A percentile compares a stretch with the other conserved stretches of the same genome.
These are phyloP conservation scores for Podila clonocystis DNA, from an alignment of 192 early-diverging fungal genomes.

Conservation along the genomic window DNA sequence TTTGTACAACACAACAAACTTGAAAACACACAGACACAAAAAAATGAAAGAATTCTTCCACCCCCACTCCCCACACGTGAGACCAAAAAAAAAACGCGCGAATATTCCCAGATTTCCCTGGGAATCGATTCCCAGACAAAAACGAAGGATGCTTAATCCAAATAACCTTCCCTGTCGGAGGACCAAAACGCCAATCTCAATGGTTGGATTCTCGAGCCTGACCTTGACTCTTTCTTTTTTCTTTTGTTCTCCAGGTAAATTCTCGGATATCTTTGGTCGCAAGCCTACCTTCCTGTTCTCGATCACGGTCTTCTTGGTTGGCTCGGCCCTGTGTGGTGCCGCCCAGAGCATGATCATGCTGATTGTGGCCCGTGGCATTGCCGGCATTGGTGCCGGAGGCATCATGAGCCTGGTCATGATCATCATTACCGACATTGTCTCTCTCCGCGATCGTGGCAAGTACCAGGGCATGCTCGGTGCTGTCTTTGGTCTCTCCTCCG, in stretches of 20 bases:
- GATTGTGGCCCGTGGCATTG: conserved; percentile 75
- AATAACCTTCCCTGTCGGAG: too few relatives aligned
- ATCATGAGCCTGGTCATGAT: conserved; percentile 69
- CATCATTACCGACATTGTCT: conserved; percentile 77
- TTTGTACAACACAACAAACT: too few relatives aligned
- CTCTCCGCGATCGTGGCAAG: conserved; percentile 72
- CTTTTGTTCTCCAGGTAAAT: conserved; percentile 8
- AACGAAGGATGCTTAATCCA: too few relatives aligned
- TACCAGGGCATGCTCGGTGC: conserved; percentile 67
- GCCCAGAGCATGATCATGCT: conserved; percentile 62
- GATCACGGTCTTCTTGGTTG: conserved; percentile 71
- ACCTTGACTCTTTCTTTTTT: too few relatives aligned
- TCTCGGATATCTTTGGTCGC: conserved; percentile 83
- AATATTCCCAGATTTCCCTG: too few relatives aligned
- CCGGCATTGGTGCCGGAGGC: conserved; percentile 77
- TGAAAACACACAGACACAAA: too few relatives aligned
- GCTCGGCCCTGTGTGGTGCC: conserved; percentile 74
- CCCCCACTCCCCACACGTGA: too few relatives aligned
- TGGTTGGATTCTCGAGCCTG: too few relatives aligned
- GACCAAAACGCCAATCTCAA: too few relatives aligned
- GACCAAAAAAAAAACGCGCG: too few relatives aligned
- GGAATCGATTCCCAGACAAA: too few relatives aligned
- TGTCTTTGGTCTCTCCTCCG: conserved; percentile 60
- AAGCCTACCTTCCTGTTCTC: conserved; percentile 70
- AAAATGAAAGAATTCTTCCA: too few relatives aligned